These are phyloP conservation scores for Psilocybe cyanescens DNA, from an alignment of 768 basidiomycete species.

Conservation along the genomic window DNA sequence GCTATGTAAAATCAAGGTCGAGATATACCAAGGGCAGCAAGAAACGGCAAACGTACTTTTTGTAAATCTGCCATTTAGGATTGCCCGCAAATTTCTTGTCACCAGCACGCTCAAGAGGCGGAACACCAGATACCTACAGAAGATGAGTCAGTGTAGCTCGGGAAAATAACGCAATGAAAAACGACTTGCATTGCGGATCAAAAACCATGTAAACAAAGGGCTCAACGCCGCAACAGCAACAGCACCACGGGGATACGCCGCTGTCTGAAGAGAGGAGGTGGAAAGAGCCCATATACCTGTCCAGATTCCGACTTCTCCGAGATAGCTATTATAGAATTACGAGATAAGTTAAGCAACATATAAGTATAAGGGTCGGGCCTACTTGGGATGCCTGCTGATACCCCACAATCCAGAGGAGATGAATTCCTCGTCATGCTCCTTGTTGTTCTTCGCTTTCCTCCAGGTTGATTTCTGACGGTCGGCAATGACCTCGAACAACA, in stretches of 20 bases:
- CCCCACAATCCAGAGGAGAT: slow-evolving; percentile 72
- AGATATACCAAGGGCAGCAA: background rate
- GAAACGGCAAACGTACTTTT: slow-evolving; percentile 40
- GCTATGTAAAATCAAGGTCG: slow-evolving; percentile 22
- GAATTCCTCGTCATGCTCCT: slow-evolving; percentile 73
- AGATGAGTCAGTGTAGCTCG: background rate
- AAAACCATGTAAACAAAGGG: slow-evolving; percentile 65
- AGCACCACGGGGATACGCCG: slow-evolving; percentile 47
- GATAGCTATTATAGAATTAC: slow-evolving; percentile 48
- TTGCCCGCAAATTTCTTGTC: slow-evolving; percentile 61
- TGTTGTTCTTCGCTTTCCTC: slow-evolving; percentile 59
- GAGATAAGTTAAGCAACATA: background rate
- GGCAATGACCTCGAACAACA: slow-evolving; percentile 64
- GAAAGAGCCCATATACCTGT: slow-evolving; percentile 66
- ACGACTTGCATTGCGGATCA: slow-evolving; percentile 53
- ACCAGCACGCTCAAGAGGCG: slow-evolving; percentile 61
- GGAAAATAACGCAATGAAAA: background rate
- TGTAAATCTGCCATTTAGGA: slow-evolving; percentile 61
- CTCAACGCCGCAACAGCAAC: slow-evolving; percentile 54
- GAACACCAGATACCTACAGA: slow-evolving; percentile 66
- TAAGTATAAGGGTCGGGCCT: slow-evolving; percentile 12
- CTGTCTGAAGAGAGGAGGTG: slow-evolving; percentile 46
- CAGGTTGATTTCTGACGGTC: slow-evolving; percentile 70
- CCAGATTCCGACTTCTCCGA: slow-evolving; percentile 75
- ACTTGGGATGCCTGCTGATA: slow-evolving; percentile 77